A percentile compares a stretch with the other conserved stretches of the same genome.
Conservation (phyloP, 2,329 filamentous ascomycete species). For the Epichloe brachyelytri region DNA sequence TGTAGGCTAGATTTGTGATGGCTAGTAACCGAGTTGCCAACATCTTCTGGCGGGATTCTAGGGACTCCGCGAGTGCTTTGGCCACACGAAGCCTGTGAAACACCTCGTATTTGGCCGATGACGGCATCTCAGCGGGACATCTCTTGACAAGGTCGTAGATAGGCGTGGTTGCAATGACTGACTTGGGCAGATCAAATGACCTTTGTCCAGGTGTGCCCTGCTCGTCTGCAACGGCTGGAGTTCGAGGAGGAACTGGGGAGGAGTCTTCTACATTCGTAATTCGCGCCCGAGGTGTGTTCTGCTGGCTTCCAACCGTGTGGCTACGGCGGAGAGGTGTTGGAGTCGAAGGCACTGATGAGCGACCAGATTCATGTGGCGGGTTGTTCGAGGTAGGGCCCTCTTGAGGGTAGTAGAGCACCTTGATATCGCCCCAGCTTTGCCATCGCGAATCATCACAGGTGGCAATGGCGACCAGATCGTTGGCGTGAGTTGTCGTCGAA, state of each 20-base stretch:
- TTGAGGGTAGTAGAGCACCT: conserved; percentile 63
- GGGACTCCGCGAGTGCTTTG: conserved; percentile 59
- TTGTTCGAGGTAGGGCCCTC: conserved; percentile 15
- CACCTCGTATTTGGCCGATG: conserved; percentile 66
- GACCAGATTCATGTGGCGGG: conserved; percentile 14
- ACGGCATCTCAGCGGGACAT: conserved; percentile 52
- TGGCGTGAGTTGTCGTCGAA: conserved; percentile 56
- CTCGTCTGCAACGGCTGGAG: conserved; percentile 25
- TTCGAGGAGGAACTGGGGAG: conserved; percentile 36
- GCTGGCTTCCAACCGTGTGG: conserved; percentile 37
- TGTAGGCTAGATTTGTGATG: conserved; percentile 82
- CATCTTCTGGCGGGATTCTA: conserved; percentile 57
- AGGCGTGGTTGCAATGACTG: conserved; percentile 36
- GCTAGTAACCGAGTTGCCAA: conserved; percentile 74
- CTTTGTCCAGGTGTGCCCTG: conserved; percentile 33
- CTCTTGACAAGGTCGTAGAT: conserved; percentile 44
- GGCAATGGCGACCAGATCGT: conserved; percentile 67
- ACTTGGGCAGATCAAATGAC: conserved; percentile 51
- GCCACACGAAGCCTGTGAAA: conserved; percentile 73
- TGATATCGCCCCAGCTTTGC: conserved; percentile 71
- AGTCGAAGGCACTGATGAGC: conserved; percentile 46
- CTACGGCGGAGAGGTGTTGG: conserved; percentile 65
- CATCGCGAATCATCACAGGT: conserved; percentile 47
- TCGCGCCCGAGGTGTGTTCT: conserved; percentile 29
- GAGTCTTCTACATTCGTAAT: conserved; percentile 25